Conservation (phyloP, 108 stramenopile genomes). For the Pseudonitzschia multistriata region DNA sequence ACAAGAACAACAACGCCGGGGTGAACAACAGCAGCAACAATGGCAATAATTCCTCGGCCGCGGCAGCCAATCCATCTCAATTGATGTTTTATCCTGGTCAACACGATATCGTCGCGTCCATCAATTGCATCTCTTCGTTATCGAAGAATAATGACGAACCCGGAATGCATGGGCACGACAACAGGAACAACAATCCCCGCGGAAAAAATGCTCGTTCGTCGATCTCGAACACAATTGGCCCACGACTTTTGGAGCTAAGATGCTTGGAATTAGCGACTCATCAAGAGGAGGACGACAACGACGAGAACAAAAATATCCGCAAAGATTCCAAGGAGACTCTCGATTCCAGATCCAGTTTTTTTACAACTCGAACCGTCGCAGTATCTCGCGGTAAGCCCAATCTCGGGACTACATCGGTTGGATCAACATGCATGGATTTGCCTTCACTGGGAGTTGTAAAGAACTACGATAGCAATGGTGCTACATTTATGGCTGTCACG, state of each 20-base stretch:
- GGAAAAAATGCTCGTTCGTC: not conserved
- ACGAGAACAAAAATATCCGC: no score
- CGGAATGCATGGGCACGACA: no score
- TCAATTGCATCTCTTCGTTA: conserved; percentile 25
- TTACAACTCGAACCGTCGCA: conserved; percentile 38
- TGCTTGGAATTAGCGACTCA: conserved; percentile 20
- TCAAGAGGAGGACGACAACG: not conserved
- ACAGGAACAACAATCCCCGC: not conserved
- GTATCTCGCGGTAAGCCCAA: conserved; percentile 58
- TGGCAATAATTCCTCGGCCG: not conserved
- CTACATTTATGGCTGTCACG: conserved; percentile 42
- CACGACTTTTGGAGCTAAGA: conserved; percentile 39
- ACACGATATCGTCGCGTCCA: conserved; percentile 24
- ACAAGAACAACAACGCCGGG: not conserved
- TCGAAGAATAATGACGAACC: not conserved
- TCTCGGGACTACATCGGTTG: conserved; percentile 50
- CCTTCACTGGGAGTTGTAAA: conserved; percentile 12
- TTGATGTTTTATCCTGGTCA: conserved; percentile 29
- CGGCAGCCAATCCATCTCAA: conserved; percentile 10
- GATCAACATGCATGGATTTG: conserved; percentile 64
- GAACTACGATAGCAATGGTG: not conserved
- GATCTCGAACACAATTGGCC: conserved; percentile 22
- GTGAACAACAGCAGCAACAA: conserved; percentile 4
- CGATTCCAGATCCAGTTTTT: conserved; percentile 13
- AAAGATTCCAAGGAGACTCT: no score